Evolutionary conservation across 352 stramenopile species (phyloP), one percentile per base, ranked within the genome.

Genomic region (Pythium pyrilobum): DNA sequence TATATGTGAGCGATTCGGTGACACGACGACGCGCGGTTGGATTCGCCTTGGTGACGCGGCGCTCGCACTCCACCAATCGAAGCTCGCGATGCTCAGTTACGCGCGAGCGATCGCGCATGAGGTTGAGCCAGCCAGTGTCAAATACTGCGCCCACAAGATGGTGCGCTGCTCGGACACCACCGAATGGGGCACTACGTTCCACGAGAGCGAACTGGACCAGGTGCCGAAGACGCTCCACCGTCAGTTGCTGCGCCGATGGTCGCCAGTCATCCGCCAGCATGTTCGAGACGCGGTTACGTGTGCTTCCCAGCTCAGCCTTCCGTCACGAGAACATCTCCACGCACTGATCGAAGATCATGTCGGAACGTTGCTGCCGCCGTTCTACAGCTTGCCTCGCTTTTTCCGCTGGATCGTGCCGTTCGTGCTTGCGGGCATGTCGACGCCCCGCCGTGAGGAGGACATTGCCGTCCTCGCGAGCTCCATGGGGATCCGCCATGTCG

Each of bases 381-480:
- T 62, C 31, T 69, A 62, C 27, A 48, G 53, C 12, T 16, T 69
- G 2, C 56, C 62, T 15, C 62, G 62, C 4, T 69, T 69, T 21
- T 69, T 69, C 27, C 55, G 62, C 2, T 69, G 62, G 62, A 46
- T 69, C 15, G 52, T 69, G 20, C 62, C 62, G 33, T 69, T 69
- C 21, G 39, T 60, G 0, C 46, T 69, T 9, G 55, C 62, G n/a
- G 55, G 46, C 18, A 69, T 69, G 62, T 69, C 62, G 41, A 69
- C 62, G 38, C 62, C 62, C 3, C 43, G 40, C 1, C 32, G 50
- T 10, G 50, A 59, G 37, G 43, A 59, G 42, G 62, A 69, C 31
- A 59, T 69, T 27, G 40, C 27, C 9, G 46, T 59, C 4, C 56
- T 69, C 31, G 62, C 56, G 0, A 21, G 16, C n/a, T 48, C 62